phyloP scores from a whole-genome alignment of 23 red algal genomes.

The Chondrus crispus region DNA sequence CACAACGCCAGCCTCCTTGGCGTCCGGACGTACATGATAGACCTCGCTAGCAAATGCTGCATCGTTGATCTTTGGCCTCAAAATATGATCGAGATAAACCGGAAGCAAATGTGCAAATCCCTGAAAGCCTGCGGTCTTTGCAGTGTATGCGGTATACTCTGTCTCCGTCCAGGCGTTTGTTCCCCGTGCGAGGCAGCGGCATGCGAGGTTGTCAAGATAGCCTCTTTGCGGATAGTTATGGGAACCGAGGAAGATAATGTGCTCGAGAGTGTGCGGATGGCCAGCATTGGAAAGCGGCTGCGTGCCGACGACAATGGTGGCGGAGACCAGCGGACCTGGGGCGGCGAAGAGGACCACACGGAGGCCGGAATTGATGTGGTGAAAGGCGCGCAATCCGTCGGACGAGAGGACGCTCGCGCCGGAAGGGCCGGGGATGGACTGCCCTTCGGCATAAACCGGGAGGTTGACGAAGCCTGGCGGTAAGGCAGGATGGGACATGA shows the following conservation, averaged over 20 bases:
- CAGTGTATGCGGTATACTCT: slow-evolving; percentile 93
- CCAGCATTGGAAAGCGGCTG: slow-evolving; percentile 69
- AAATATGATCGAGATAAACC: slow-evolving; percentile 78
- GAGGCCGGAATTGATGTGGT: slow-evolving; percentile 37
- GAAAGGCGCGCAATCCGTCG: slow-evolving; percentile 41
- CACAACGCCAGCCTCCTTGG: slow-evolving; percentile 90
- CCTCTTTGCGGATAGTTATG: slow-evolving; percentile 76
- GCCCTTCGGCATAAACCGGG: not conserved
- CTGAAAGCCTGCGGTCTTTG: slow-evolving; percentile 74
- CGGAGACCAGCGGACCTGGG: slow-evolving; percentile 67
- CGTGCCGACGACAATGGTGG: slow-evolving; percentile 59
- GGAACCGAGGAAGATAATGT: slow-evolving; percentile 94
- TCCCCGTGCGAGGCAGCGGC: slow-evolving; percentile 71
- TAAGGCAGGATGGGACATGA: too few relatives aligned
- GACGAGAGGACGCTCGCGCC: not conserved
- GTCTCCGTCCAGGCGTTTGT: slow-evolving; percentile 96
- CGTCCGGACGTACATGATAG: slow-evolving; percentile 69
- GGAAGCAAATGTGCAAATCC: slow-evolving; percentile 84
- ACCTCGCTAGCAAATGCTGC: slow-evolving; percentile 86
- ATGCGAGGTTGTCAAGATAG: slow-evolving; percentile 85
- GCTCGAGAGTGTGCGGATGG: slow-evolving; percentile 91
- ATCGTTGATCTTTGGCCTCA: slow-evolving; percentile 67
- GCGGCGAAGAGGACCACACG: slow-evolving; percentile 57
- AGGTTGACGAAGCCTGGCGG: slow-evolving; percentile 4
- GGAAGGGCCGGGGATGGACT: not conserved